Percentiles rank a stretch among this genome's conserved stretches.
These are phyloP conservation scores for Sedum album DNA, from an alignment of 164 flowering plant genomes.

Conservation along the genomic window DNA sequence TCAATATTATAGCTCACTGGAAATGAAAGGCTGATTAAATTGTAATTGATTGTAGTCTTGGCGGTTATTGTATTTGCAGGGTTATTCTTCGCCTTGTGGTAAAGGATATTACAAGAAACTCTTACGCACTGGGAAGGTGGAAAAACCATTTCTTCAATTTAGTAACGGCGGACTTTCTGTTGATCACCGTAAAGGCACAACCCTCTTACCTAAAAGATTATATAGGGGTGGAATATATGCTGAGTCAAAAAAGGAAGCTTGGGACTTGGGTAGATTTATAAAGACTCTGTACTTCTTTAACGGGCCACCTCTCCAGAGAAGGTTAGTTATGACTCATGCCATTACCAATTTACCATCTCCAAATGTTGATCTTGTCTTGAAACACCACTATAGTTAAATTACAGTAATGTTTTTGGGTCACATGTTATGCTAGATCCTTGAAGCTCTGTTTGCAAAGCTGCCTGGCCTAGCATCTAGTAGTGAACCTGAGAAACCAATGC, in stretches of 20 bases:
- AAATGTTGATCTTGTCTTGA: neutral
- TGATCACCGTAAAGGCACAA: constrained; percentile 14
- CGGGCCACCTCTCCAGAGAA: constrained; percentile 82
- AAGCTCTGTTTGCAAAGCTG: constrained; percentile 51
- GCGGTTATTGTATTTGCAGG: constrained; percentile 26
- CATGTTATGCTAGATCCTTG: constrained; percentile 55
- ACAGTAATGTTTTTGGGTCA: neutral
- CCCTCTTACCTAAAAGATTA: constrained; percentile 21
- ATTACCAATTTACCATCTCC: neutral
- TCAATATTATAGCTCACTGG: too few relatives aligned
- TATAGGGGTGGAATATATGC: constrained; percentile 31
- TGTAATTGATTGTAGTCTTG: neutral
- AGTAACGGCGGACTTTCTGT: constrained; percentile 25
- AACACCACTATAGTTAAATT: neutral
- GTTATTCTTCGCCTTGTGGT: constrained; percentile 27
- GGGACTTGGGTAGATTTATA: constrained; percentile 91
- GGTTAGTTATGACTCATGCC: constrained; percentile 42
- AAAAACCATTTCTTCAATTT: constrained; percentile 51
- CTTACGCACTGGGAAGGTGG: constrained; percentile 28
- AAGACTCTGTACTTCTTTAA: constrained; percentile 78
- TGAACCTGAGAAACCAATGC: constrained; percentile 51
- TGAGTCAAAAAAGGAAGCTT: constrained; percentile 45
- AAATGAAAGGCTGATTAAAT: neutral
- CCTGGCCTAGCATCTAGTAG: constrained; percentile 45
- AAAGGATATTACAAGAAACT: constrained; percentile 20